These are phyloP conservation scores for Myrmaecium sp. DNA, from an alignment of 2,329 filamentous ascomycete species.

Conservation along the genomic window DNA sequence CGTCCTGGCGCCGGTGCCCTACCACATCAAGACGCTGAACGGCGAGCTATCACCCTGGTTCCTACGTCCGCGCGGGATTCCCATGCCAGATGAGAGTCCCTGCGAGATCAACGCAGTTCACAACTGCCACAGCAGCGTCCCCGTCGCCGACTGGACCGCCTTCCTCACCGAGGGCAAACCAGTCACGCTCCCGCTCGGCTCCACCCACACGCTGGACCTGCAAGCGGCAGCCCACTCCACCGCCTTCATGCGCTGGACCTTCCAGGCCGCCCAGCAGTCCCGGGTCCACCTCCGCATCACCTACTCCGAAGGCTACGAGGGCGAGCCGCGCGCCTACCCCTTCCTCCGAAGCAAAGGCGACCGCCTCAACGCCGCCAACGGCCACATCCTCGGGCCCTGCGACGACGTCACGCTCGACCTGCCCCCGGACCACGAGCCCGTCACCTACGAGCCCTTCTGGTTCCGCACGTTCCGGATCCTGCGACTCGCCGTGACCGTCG, in stretches of 20 bases:
- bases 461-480: conserved; percentile 24
- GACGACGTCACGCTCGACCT: conserved; percentile 18
- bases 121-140: no score
- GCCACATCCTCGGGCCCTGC: conserved; percentile 20
- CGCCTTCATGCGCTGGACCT: background rate
- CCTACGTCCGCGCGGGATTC: conserved; percentile 21
- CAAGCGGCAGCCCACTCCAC: background rate
- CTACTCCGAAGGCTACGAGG: conserved; percentile 20
- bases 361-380: conserved; percentile 15
- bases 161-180: no score
- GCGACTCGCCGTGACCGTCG: conserved; percentile 13
- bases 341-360: conserved; percentile 24
- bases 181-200: background rate
- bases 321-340: conserved; percentile 19
- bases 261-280: background rate
- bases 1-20: conserved; percentile 4
- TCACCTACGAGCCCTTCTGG: conserved; percentile 23
- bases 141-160: no score
- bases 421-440: background rate
- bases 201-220: background rate
- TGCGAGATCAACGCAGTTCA: no score
- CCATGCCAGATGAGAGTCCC: conserved; percentile 17
- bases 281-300: conserved; percentile 8
- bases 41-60: conserved; percentile 25
- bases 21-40: conserved; percentile 18